Base-by-base conservation (phyloP, 2,329 filamentous ascomycete species). In the Aureobasidium pullulans region DNA sequence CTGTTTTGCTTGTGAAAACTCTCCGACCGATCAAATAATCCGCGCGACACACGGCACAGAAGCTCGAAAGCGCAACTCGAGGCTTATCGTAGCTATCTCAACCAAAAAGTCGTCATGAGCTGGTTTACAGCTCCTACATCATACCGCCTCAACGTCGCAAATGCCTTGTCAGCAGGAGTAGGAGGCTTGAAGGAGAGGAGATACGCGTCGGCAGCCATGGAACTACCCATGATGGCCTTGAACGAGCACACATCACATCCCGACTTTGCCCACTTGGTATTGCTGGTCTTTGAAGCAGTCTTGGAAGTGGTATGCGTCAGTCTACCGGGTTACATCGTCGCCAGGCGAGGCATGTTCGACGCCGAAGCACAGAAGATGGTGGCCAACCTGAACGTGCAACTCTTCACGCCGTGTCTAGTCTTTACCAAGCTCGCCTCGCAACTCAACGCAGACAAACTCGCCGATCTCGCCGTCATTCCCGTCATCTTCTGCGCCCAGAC, bases 391-490 rank as follows among this genome's bases (percentile, higher is more conserved):
- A 99, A 99, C 73, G 91, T 96, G 61, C 89, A 89, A 77, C 81
- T 99, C 43, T 99, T 99, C 75, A 99, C 94, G 32, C 94, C 94
- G 64, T 97, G 94, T 73, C 84, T 99, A 64, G 91, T 99, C 73
- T 99, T 97, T 74, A 96, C 90, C 15, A 99, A 99, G 75, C 83
- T 99, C 40, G 94, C 92, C 6, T 96, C 91, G 1, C 93, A 99
- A 74, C 82, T 99, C 61, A 96, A 89, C 47, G 89, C 91, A 58
- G 88, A 94, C 62, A 96, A 96, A 74, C 82, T 99, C 54, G 80
- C 84, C 63, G 94, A 97, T 60, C 83, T 99, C 40, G 90, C 88
- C 65, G 88, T 99, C 64, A 99, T 99, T 61, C 94, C 94, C n/a
- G 76, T 90, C 66, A 96, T 99, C 71, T 97, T 97, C 73, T 68